Base-by-base conservation (phyloP, 805 yeast genomes). In the Lipomyces starkeyi region DNA sequence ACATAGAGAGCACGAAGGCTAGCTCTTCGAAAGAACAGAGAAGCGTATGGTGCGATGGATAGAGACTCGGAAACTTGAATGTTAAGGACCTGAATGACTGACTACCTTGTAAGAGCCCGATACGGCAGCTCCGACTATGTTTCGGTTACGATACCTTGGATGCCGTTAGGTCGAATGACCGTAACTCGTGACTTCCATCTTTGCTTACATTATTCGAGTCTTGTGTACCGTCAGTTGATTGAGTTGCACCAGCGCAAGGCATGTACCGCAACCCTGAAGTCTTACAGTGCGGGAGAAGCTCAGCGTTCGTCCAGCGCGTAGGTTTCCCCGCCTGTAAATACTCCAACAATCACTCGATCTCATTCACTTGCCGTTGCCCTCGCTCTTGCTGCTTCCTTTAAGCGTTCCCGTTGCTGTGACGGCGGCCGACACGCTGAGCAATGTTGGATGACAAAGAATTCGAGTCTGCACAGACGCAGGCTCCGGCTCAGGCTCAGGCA, bases 321-420 rank as follows among this genome's bases (percentile, higher is more conserved):
- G 49, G 49, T 43, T 29, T 43, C 49, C 49, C 49, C 49, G 49
- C 49, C 40, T 17, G 22, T 43, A 25, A 43, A n/a, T 7, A 7
- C 49, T 17, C 49, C 20, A 14, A n/a, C 49, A 2, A 43, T 43
- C 49, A 43, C 49, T 43, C 40, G 49, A 17, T n/a, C 49, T 29
- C 32, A 29, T 29, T 29, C 32, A 29, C 32, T 29, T 29, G 32
- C 32, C 7, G 32, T 29, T 29, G 32, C 32, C 32, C 7, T 5
- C 32, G 32, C 6, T 29, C 32, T 29, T 29, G 32, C 32, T 29
- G 32, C 32, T 29, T 29, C 32, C 32, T 29, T 43, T n/a, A 17
- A 43, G 49, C 49, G 49, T 14, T 43, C 49, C 57, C 57, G 32
- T 53, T 14, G 57, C 57, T 22, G 59, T 32, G 29, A 27, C 59